A percentile compares a stretch with the other conserved stretches of the same genome.
These are phyloP conservation scores for Trichoderma sp. DNA, from an alignment of 2,329 filamentous ascomycete genomes.

Conservation along the genomic window DNA sequence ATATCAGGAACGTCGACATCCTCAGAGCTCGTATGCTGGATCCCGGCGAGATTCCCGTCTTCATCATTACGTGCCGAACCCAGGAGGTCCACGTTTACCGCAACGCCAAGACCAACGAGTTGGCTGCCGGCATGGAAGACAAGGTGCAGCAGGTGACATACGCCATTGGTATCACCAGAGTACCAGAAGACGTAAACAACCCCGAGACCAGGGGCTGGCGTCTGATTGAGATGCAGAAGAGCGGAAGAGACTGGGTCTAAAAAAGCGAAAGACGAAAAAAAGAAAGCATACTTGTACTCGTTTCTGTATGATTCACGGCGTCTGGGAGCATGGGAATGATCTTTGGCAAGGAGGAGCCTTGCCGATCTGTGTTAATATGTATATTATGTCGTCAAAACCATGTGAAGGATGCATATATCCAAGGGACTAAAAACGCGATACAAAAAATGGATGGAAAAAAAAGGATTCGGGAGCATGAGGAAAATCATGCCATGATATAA, in stretches of 20 bases:
- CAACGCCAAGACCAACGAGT: conserved; percentile 84
- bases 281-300: conserved; percentile 19
- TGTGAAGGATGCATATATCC: conserved; percentile 33
- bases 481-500: conserved; percentile 36
- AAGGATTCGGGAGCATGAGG: conserved; percentile 32
- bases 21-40: conserved; percentile 79
- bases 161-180: conserved; percentile 91
- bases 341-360: conserved; percentile 25
- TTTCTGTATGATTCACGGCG: conserved; percentile 29
- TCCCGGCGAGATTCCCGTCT: conserved; percentile 87
- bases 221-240: conserved; percentile 98
- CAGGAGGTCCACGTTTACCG: conserved; percentile 98
- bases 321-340: conserved; percentile 33
- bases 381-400: conserved; percentile 34
- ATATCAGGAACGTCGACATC: conserved; percentile 93
- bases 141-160: conserved; percentile 98
- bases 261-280: background rate
- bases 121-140: conserved; percentile 97
- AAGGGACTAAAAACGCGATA: conserved; percentile 17
- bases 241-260: conserved; percentile 79
- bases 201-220: conserved; percentile 96
- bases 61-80: conserved; percentile 94
- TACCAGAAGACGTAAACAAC: conserved; percentile 95
- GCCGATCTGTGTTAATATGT: conserved; percentile 41
- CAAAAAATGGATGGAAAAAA: conserved; percentile 18